Evolutionary conservation across 1,284 basidiomycete species (phyloP).

Genomic region (Ceratobasidium sp.): DNA sequence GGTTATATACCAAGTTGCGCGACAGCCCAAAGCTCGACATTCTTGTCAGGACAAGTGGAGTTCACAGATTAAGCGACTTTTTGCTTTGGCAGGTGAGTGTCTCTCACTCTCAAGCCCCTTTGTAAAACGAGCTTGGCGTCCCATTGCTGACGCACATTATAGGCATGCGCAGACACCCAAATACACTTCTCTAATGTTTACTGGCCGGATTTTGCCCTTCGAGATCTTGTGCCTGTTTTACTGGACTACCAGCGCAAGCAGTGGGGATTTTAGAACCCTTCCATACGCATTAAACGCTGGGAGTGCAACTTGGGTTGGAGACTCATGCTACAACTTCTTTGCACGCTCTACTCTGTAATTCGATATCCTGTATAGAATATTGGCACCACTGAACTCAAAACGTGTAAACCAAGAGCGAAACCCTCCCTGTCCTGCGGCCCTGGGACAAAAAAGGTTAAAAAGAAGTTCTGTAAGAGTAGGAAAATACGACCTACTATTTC

Average conservation of each 20-base stretch:
- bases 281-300: not conserved
- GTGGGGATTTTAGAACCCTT: constrained; percentile 57
- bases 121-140: constrained; percentile 17
- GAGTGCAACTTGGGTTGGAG: too few species aligned
- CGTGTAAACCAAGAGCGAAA: constrained; percentile 20
- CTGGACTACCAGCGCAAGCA: constrained; percentile 84
- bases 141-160: not conserved
- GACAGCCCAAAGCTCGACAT: constrained; percentile 89
- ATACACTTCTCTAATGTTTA: constrained; percentile 91
- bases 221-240: constrained; percentile 86
- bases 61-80: constrained; percentile 90
- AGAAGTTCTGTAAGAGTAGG: not conserved
- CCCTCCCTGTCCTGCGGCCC: not conserved
- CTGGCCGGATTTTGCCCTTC: constrained; percentile 95
- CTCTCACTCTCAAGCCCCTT: not conserved
- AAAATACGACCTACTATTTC: not conserved
- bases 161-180: constrained; percentile 76
- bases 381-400: not conserved
- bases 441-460: not conserved
- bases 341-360: too few species aligned
- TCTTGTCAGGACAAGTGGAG: constrained; percentile 91
- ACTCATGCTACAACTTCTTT: too few species aligned
- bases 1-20: constrained; percentile 72
- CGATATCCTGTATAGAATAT: too few species aligned
- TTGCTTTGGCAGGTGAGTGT: constrained; percentile 89